Evolutionary conservation across 2,329 filamentous ascomycete genomes (phyloP).

Genomic region (Tolypocladium guangdongense): DNA sequence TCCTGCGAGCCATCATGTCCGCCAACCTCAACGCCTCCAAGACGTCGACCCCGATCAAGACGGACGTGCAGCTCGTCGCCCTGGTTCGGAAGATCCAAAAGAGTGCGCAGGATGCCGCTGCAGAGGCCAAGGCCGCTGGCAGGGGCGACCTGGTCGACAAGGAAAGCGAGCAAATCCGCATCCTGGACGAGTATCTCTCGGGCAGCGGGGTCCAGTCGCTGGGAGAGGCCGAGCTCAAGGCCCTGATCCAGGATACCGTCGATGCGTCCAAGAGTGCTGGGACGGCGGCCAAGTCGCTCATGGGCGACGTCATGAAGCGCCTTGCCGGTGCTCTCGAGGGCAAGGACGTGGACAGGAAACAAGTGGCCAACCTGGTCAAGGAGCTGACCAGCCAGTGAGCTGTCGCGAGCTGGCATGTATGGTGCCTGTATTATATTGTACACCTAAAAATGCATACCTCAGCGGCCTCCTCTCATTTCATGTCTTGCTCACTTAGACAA

Average conservation of each 20-base stretch:
- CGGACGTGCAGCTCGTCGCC: conserved; percentile 57
- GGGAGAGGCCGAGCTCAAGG: conserved; percentile 45
- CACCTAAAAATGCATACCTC: background rate
- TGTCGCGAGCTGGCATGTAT: background rate
- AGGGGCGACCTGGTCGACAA: conserved; percentile 60
- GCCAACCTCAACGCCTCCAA: conserved; percentile 68
- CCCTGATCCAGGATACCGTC: conserved; percentile 39
- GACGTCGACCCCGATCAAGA: conserved; percentile 56
- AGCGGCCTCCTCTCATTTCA: background rate
- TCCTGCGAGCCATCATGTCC: conserved; percentile 57
- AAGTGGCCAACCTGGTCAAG: conserved; percentile 52
- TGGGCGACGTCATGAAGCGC: conserved; percentile 54
- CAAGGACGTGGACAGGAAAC: conserved; percentile 51
- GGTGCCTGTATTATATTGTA: background rate
- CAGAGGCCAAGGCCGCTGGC: conserved; percentile 53
- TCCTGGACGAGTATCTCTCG: conserved; percentile 55
- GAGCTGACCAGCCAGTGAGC: conserved; percentile 20
- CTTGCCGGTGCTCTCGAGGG: conserved; percentile 46
- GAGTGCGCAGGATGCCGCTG: conserved; percentile 44
- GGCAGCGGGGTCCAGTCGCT: conserved; percentile 49
- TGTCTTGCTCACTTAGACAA: background rate
- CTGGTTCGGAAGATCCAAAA: conserved; percentile 56
- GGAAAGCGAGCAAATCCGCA: conserved; percentile 53
- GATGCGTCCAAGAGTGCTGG: conserved; percentile 37
- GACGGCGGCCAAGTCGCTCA: conserved; percentile 30